Evolutionary conservation across 768 basidiomycete genomes (phyloP).

Genomic region (Boletus rufocinnamomeus): DNA sequence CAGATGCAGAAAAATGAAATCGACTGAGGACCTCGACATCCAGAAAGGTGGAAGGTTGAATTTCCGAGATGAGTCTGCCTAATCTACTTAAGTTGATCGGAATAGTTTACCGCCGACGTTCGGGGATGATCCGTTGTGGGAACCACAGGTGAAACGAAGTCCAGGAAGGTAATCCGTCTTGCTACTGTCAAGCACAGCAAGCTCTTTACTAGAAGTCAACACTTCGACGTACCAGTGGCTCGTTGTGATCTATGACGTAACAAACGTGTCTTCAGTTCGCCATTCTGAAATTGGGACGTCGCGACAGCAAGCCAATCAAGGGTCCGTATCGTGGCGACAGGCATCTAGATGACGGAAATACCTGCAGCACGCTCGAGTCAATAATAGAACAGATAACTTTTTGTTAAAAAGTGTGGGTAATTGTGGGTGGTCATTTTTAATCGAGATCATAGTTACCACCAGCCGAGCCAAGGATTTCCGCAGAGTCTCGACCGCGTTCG

Average conservation of each 20-base stretch:
- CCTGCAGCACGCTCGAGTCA: background rate
- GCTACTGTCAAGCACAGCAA: background rate
- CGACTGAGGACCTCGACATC: background rate
- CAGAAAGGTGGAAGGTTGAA: background rate
- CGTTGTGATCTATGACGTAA: background rate
- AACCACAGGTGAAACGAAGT: background rate
- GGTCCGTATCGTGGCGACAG: background rate
- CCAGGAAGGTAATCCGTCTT: background rate
- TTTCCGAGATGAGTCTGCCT: background rate
- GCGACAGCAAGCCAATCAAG: background rate
- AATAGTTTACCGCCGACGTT: background rate
- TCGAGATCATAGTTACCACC: background rate
- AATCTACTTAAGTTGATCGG: background rate
- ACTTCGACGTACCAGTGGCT: background rate
- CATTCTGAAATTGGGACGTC: background rate
- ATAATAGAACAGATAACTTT: background rate
- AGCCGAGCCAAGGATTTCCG: constrained; percentile 1
- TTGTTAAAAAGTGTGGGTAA: background rate
- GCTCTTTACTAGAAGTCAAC: background rate
- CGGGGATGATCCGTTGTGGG: constrained; percentile 15
- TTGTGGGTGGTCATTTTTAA: constrained; percentile 1
- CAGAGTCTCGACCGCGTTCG: background rate
- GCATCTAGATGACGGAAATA: background rate
- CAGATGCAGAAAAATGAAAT: background rate
- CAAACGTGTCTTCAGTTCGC: no score